Percentiles rank a stretch among this genome's conserved stretches.
Conservation (phyloP, 805 yeast species). For the Pichia sporocuriosa region DNA sequence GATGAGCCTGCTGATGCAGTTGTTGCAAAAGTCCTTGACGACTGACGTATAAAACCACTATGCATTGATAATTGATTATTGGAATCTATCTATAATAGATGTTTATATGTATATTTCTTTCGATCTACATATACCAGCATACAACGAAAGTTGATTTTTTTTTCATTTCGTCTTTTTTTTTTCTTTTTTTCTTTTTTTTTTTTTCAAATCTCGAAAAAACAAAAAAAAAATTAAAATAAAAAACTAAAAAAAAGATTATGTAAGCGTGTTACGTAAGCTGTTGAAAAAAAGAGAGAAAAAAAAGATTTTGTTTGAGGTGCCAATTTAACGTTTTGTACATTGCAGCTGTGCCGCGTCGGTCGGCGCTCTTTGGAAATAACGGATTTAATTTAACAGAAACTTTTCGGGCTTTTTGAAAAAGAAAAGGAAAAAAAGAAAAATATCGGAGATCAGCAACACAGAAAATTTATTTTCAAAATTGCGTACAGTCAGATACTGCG, state of each 20-base stretch:
- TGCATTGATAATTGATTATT: not conserved
- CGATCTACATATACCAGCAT: too few relatives aligned
- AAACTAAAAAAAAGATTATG: not conserved
- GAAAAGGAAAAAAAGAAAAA: not conserved
- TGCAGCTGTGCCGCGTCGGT: not conserved
- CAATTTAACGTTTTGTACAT: too few relatives aligned
- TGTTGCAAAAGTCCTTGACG: conserved; percentile 13
- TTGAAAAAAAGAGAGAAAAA: too few relatives aligned
- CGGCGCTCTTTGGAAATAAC: not conserved
- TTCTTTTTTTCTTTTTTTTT: too few relatives aligned
- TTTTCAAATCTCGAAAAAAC: too few relatives aligned
- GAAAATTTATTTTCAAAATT: not conserved
- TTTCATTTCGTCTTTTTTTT: too few relatives aligned
- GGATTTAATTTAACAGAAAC: too few relatives aligned
- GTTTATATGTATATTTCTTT: too few relatives aligned
- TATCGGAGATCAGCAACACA: conserved; percentile 11
- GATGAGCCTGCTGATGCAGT: not conserved
- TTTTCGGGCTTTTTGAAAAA: not conserved
- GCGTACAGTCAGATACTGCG: conserved; percentile 1
- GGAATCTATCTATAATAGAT: not conserved
- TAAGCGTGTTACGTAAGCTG: not conserved
- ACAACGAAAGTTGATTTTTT: too few relatives aligned
- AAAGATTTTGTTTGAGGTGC: too few relatives aligned
- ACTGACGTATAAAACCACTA: not conserved
- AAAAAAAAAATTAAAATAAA: not conserved